phyloP scores from a whole-genome alignment of 768 basidiomycete genomes.

The Lactarius vividus region DNA sequence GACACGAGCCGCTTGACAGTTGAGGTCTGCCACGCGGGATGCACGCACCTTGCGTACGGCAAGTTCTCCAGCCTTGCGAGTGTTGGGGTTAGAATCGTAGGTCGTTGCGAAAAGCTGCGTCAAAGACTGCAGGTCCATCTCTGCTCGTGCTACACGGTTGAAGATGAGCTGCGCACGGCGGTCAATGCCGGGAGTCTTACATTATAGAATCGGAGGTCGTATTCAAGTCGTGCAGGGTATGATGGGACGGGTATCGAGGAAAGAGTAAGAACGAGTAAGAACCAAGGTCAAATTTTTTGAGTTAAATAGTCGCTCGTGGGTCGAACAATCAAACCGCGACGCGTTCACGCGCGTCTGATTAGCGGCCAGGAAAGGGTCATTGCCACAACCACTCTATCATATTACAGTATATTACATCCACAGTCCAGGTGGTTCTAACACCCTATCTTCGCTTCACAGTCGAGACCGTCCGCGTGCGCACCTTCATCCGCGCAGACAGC shows the following conservation, averaged over 20 bases:
- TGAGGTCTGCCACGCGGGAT: neutral
- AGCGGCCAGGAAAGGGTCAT: neutral
- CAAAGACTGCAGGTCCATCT: slow-evolving; percentile 74
- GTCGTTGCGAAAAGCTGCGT: slow-evolving; percentile 79
- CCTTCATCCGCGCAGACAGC: slow-evolving; percentile 1
- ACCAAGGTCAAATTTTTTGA: neutral
- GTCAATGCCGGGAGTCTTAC: neutral
- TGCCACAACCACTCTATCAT: neutral
- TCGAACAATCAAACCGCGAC: slow-evolving; percentile 25
- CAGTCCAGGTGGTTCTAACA: neutral
- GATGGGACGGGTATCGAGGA: slow-evolving; percentile 19
- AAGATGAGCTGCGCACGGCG: slow-evolving; percentile 7
- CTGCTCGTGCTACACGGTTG: slow-evolving; percentile 8
- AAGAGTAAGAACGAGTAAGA: slow-evolving; percentile 2
- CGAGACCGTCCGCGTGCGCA: slow-evolving; percentile 26
- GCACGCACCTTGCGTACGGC: slow-evolving; percentile 75
- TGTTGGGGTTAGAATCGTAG: slow-evolving; percentile 80
- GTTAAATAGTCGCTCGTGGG: slow-evolving; percentile 17
- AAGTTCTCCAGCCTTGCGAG: slow-evolving; percentile 80
- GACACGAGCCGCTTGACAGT: slow-evolving; percentile 8
- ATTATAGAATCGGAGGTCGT: neutral
- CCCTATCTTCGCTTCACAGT: slow-evolving; percentile 26
- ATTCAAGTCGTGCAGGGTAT: slow-evolving; percentile 16
- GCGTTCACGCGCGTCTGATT: slow-evolving; percentile 21
- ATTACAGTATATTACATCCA: too few relatives aligned